Evolutionary conservation across 73 alveolate species (phyloP), one percentile per base, ranked within the genome.

Genomic region (Urostyla sp.): DNA sequence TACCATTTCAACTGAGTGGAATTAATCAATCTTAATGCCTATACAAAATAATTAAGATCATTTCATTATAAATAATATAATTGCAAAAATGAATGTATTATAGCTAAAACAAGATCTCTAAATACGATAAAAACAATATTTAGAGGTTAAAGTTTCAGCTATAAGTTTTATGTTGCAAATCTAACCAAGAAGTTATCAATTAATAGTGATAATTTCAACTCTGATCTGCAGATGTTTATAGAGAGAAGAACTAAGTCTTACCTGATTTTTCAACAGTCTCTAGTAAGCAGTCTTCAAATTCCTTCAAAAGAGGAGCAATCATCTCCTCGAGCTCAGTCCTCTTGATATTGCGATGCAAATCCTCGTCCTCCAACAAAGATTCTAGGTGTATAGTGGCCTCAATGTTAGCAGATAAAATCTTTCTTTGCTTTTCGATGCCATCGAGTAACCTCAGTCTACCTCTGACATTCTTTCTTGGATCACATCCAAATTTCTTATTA

Each of bases 351-450:
- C 79, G 80, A 35, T 81, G 87, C 58, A 96, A 82, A 87, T 96
- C 99, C 43, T 92, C 96, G 44, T 97, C 99, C 67, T 96, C 99
- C 75, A 93, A 93, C 28, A 96, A 82, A 75, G 94, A 78, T 66
- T 96, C 99, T 10, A 95, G 81, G 55, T 78, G 88, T 44, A 94
- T 59, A 26, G 89, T 81, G 13, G 98, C 93, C 54, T 96, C 99
- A 36, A 86, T 75, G 82, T 95, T 96, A 24, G 96, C 99, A 10
- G 98, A 87, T 28, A 96, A 93, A 28, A 95, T 89, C 83, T 96
- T 96, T 80, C 99, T 90, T 0, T 80, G 84, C 85, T 96, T 96
- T 74, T 95, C 98, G 53, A 96, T 94, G 13, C 95, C 85, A 80
- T 94, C 99, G 30, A 94, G 87, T 91, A 96, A 61, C 89, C 98